Evolutionary conservation across 2,329 filamentous ascomycete genomes (phyloP).

Genomic region (Aspergillus viridinutans): DNA sequence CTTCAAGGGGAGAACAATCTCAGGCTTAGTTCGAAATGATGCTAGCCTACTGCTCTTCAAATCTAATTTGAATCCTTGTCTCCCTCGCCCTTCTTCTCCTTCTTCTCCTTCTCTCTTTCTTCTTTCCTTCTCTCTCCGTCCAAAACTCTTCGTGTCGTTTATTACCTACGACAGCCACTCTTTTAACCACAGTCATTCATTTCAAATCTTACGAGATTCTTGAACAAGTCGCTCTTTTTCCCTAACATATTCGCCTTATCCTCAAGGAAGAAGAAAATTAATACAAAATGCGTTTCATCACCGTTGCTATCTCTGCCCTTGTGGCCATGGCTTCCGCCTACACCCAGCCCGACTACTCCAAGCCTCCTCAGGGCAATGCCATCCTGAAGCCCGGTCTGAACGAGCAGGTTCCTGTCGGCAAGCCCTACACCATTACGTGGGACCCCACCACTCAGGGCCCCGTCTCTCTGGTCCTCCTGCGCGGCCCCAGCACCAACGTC

Average conservation of each 20-base stretch:
- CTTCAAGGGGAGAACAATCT: neutral
- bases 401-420: conserved; percentile 53
- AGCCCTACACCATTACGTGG: conserved; percentile 58
- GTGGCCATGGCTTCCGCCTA: conserved; percentile 36
- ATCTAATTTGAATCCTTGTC: conserved; percentile 8
- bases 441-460: conserved; percentile 32
- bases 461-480: conserved; percentile 58
- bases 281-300: conserved; percentile 38
- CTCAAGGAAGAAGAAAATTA: conserved; percentile 3
- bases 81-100: conserved; percentile 12
- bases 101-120: conserved; percentile 11
- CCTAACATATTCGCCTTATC: conserved; percentile 2
- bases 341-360: conserved; percentile 33
- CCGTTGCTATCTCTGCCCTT: conserved; percentile 34
- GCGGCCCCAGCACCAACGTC: conserved; percentile 55
- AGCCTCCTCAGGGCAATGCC: conserved; percentile 49
- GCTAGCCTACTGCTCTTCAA: neutral
- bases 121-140: conserved; percentile 10
- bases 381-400: conserved; percentile 50
- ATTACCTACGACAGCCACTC: conserved; percentile 19
- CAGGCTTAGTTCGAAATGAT: neutral
- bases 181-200: conserved; percentile 22
- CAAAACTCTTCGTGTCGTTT: conserved; percentile 7
- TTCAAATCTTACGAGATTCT: conserved; percentile 14
- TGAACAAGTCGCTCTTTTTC: conserved; percentile 22